Evolutionary conservation across 495 filamentous ascomycete species (phyloP).

Genomic region (Aspergillus nanangensis): DNA sequence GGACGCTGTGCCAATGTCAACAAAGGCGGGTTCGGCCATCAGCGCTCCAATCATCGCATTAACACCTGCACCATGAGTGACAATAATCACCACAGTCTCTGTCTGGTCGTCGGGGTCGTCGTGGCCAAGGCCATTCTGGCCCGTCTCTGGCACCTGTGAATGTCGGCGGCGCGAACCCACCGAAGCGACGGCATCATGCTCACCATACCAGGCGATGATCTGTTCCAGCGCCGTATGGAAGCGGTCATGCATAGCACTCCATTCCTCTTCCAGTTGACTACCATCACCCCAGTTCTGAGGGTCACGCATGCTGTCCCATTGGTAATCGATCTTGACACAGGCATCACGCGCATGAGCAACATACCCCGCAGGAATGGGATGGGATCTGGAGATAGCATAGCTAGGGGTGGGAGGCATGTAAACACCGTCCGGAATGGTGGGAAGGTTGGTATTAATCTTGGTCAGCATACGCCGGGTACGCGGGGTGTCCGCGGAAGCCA

Average conservation of each 20-base stretch:
- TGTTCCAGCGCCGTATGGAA: slow-evolving; percentile 72
- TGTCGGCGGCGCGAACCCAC: slow-evolving; percentile 9
- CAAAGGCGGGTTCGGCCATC: slow-evolving; percentile 79
- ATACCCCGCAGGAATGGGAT: slow-evolving; percentile 81
- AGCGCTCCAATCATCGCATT: slow-evolving; percentile 92
- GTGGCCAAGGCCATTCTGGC: slow-evolving; percentile 47
- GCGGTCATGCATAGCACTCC: slow-evolving; percentile 88
- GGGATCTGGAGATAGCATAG: slow-evolving; percentile 75
- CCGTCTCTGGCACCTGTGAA: slow-evolving; percentile 30
- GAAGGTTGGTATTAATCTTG: slow-evolving; percentile 31
- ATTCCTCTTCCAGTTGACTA: slow-evolving; percentile 87
- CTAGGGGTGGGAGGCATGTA: slow-evolving; percentile 76
- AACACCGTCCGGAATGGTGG: slow-evolving; percentile 21
- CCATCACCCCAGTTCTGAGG: slow-evolving; percentile 79
- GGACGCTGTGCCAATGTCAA: slow-evolving; percentile 85
- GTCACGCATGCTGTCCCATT: slow-evolving; percentile 87
- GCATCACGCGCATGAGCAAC: slow-evolving; percentile 89
- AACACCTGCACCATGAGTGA: slow-evolving; percentile 96
- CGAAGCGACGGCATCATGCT: slow-evolving; percentile 38
- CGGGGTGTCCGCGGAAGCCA: slow-evolving; percentile 10
- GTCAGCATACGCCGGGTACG: slow-evolving; percentile 15
- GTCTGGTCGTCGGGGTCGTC: slow-evolving; percentile 54
- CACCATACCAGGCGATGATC: slow-evolving; percentile 78
- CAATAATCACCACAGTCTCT: slow-evolving; percentile 81
- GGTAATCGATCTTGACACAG: slow-evolving; percentile 80